Base-by-base conservation (phyloP, 371 early-diverging fungal genomes). In the Fennellomyces sp. region DNA sequence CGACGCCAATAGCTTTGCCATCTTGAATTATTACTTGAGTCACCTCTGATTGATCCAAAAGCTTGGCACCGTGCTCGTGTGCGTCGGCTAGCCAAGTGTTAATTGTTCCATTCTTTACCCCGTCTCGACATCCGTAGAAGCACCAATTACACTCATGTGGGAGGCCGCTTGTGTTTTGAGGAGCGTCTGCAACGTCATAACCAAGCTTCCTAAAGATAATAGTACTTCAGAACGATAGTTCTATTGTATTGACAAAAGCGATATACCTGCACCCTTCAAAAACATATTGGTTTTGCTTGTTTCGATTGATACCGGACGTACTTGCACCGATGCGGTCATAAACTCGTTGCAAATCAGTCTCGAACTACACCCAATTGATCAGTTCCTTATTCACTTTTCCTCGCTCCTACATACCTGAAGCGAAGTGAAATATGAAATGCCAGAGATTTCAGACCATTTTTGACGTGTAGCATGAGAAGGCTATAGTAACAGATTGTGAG, bases 1-100 rank as follows among this genome's bases (percentile, higher is more conserved):
- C 74, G 1, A 86, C 84, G n/a, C 86, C 86, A 13, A 71, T 49
- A 3, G 80, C 78, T 41, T 65, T 75, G 2, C 12, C 12, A 28
- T 82, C 73, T 30, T 72, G 39, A 28, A 75, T 68, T 13, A 85
- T 28, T 3, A 91, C 77, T 2, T 70, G 70, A 5, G 78, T 71
- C 1, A 89, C 86, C 53, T 72, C 68, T 15, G 83, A 76, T 26
- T 76, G 66, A 17, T 88, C 78, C 56, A 91, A 30, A 54, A 92
- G 87, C 17, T 66, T 55, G 5, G 86, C 82, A 11, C 86, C 88
- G 49, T 78, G 47, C 5, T 78, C 64, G 35, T 78, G 69, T 35
- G 91, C 91, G 52, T 90, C 90, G n/a, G 67, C 54, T 45, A 91
- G 81, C 77, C 80, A 91, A 3, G 88, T 88, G 61, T 79, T 73